These are phyloP conservation scores for Graphium sp. DNA, from an alignment of 2,329 filamentous ascomycete species.

Conservation along the genomic window DNA sequence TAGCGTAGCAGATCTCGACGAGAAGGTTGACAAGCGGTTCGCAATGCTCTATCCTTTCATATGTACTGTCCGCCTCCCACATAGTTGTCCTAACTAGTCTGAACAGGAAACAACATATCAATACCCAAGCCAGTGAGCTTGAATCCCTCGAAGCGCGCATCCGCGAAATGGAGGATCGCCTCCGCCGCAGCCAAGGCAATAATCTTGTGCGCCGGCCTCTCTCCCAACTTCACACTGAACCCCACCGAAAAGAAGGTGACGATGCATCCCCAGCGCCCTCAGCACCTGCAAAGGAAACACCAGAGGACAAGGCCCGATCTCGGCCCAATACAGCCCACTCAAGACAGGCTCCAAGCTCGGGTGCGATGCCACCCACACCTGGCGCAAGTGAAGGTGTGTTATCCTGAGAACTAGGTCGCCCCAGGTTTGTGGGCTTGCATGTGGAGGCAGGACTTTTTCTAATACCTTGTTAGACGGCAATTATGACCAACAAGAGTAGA, in stretches of 20 bases:
- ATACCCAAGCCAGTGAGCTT: slow-evolving; percentile 60
- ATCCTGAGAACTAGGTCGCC: slow-evolving; percentile 14
- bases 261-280: slow-evolving; percentile 8
- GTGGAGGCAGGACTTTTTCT: no score
- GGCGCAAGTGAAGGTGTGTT: slow-evolving; percentile 48
- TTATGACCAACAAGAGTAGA: no score
- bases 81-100: slow-evolving; percentile 1
- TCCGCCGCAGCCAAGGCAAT: slow-evolving; percentile 23
- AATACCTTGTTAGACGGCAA: no score
- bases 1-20: slow-evolving; percentile 55
- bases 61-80: slow-evolving; percentile 3
- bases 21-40: slow-evolving; percentile 70
- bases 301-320: slow-evolving; percentile 22
- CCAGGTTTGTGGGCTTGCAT: no score
- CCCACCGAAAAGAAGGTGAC: slow-evolving; percentile 4
- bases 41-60: slow-evolving; percentile 13
- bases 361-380: slow-evolving; percentile 42
- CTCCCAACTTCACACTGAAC: slow-evolving; percentile 3
- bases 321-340: slow-evolving; percentile 28
- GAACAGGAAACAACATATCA: slow-evolving; percentile 64
- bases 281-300: slow-evolving; percentile 8
- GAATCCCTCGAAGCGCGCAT: slow-evolving; percentile 73
- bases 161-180: slow-evolving; percentile 67
- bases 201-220: not conserved
- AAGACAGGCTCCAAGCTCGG: slow-evolving; percentile 33